Percentiles rank a stretch among this genome's conserved stretches.
These are phyloP conservation scores for Starmerella potacharoeniae DNA, from an alignment of 805 yeast species.

Conservation along the genomic window DNA sequence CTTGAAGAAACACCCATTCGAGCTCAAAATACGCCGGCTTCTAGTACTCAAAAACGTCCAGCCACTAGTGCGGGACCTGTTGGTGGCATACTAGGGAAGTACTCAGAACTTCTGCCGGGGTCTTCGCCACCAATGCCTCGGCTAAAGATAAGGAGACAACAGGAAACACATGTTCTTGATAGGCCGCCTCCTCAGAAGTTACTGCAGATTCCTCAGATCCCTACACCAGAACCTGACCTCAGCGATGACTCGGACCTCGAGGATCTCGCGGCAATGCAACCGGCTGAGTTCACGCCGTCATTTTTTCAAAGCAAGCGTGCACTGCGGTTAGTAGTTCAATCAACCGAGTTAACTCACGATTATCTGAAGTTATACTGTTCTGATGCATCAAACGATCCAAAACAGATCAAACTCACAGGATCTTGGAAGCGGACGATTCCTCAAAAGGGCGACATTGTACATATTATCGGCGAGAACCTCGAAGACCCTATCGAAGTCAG, in stretches of 20 bases:
- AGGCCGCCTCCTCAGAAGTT: background rate
- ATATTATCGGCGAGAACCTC: slow-evolving; percentile 21
- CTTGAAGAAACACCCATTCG: background rate
- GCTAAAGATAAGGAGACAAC: background rate
- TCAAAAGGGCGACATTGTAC: slow-evolving; percentile 25
- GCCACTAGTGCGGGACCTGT: background rate
- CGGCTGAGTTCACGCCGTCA: slow-evolving; percentile 4
- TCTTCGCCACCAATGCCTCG: slow-evolving; percentile 20
- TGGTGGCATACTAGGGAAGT: slow-evolving; percentile 12
- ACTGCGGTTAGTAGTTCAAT: slow-evolving; percentile 9
- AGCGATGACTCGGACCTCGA: slow-evolving; percentile 16
- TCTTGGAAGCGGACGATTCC: slow-evolving; percentile 25
- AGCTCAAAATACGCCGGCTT: background rate
- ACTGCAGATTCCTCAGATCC: background rate
- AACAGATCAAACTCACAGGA: slow-evolving; percentile 4
- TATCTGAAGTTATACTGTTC: background rate
- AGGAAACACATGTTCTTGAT: background rate
- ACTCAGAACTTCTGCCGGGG: slow-evolving; percentile 14
- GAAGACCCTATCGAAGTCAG: slow-evolving; percentile 34
- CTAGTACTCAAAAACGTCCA: background rate
- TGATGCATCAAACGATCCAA: background rate
- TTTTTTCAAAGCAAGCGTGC: slow-evolving; percentile 12
- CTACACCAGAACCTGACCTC: background rate
- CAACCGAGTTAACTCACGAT: background rate
- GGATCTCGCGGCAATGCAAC: slow-evolving; percentile 8